Conservation (phyloP, 441 rosid genomes). For the Adansonia madagascariensis region DNA sequence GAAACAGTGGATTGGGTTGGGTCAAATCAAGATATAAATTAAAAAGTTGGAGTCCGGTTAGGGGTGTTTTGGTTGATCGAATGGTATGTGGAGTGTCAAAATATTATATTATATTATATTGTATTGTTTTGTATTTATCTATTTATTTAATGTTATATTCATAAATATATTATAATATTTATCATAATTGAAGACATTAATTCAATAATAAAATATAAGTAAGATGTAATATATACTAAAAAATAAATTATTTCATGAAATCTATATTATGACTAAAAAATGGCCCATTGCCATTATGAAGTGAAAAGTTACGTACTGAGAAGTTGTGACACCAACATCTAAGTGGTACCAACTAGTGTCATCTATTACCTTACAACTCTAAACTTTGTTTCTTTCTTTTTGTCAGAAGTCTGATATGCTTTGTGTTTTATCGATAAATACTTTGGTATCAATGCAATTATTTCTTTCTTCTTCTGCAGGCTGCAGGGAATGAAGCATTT, state of each 20-base stretch:
- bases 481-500: conserved; percentile 93
- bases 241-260: background rate
- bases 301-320: background rate
- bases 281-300: background rate
- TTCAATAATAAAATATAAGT: background rate
- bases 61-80: background rate
- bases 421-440: background rate
- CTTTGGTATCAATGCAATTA: conserved; percentile 18
- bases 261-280: background rate
- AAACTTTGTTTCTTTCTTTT: background rate
- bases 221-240: background rate
- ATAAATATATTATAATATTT: background rate
- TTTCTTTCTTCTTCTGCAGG: conserved; percentile 41
- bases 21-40: background rate
- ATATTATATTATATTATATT: background rate
- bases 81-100: background rate
- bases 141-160: background rate
- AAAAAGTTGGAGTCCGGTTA: background rate
- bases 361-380: background rate
- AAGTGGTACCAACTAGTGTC: background rate
- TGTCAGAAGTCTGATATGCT: conserved; percentile 3
- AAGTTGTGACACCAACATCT: background rate
- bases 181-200: background rate
- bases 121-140: no score
- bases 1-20: background rate